phyloP scores from a whole-genome alignment of 129 eudicot genomes.

The Kitagawia praeruptora region DNA sequence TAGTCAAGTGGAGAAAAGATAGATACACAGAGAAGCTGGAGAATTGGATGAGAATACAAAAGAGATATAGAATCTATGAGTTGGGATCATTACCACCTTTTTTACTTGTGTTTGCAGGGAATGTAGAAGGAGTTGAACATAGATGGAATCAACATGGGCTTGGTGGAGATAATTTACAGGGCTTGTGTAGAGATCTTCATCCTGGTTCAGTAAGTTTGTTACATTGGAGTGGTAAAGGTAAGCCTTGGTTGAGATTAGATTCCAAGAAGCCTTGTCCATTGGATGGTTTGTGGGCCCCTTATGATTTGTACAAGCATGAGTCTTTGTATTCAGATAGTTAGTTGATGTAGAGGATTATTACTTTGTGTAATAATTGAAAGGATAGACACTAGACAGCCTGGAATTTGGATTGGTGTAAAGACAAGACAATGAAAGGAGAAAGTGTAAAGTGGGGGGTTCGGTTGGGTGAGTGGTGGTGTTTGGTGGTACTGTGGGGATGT shows the following conservation, averaged over 20 bases:
- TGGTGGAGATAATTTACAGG: constrained; percentile 58
- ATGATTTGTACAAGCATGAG: constrained; percentile 49
- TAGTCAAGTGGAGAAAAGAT: constrained; percentile 48
- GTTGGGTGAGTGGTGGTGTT: not conserved
- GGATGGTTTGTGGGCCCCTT: constrained; percentile 89
- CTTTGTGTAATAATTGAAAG: constrained; percentile 13
- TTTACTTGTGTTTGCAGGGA: constrained; percentile 68
- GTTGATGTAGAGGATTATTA: constrained; percentile 26
- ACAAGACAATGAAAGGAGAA: constrained; percentile 11
- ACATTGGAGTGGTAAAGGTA: constrained; percentile 97
- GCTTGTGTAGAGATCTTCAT: constrained; percentile 76
- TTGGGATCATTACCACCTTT: constrained; percentile 71
- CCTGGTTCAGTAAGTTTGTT: constrained; percentile 80
- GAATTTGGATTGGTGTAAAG: not conserved
- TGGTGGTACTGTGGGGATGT: constrained; percentile 1
- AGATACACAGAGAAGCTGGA: constrained; percentile 49
- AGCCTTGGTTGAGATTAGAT: constrained; percentile 89
- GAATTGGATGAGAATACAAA: constrained; percentile 75
- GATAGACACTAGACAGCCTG: constrained; percentile 17
- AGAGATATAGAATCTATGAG: constrained; percentile 61
- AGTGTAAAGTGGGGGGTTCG: not conserved
- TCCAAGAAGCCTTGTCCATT: constrained; percentile 65
- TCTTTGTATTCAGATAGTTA: constrained; percentile 42
- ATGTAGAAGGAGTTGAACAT: constrained; percentile 65
- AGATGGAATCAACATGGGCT: constrained; percentile 90